These are phyloP conservation scores for Camelina laxa DNA, from an alignment of 345 rosid species.

Conservation along the genomic window DNA sequence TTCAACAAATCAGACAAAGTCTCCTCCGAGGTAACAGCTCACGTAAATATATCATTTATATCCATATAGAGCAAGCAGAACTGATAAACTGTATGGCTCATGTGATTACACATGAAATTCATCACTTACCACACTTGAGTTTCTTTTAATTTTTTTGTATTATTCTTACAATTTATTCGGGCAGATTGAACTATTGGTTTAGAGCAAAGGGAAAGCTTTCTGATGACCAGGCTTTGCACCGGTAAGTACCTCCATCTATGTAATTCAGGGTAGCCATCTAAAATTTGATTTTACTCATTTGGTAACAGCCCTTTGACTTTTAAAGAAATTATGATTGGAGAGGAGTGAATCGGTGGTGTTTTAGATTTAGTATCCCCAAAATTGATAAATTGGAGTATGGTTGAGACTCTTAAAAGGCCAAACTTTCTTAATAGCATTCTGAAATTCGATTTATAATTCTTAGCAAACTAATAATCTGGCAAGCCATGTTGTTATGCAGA, in stretches of 20 bases:
- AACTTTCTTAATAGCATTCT: constrained; percentile 7
- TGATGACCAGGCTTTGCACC: constrained; percentile 93
- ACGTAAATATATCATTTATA: constrained; percentile 9
- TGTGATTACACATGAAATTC: constrained; percentile 25
- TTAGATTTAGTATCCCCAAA: constrained; percentile 8
- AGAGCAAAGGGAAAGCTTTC: constrained; percentile 94
- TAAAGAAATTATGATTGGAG: not conserved
- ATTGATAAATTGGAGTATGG: constrained; percentile 6
- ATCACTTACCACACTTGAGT: no score
- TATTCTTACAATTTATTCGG: constrained; percentile 18
- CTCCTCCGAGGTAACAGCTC: constrained; percentile 76
- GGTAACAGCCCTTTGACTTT: constrained; percentile 8
- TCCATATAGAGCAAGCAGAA: constrained; percentile 13
- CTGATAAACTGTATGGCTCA: not conserved
- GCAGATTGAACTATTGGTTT: constrained; percentile 91
- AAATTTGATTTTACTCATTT: not conserved
- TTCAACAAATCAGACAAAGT: constrained; percentile 73
- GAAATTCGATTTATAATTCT: constrained; percentile 3
- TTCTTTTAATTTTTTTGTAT: no score
- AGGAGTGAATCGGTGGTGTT: constrained; percentile 13
- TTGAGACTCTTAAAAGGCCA: constrained; percentile 12
- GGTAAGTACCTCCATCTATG: constrained; percentile 54
- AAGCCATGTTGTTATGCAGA: constrained; percentile 51
- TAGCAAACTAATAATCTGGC: constrained; percentile 14
- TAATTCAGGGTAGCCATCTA: not conserved